These are phyloP conservation scores for Orbilia blumenaviensis DNA, from an alignment of 2,329 filamentous ascomycete genomes.

Conservation along the genomic window DNA sequence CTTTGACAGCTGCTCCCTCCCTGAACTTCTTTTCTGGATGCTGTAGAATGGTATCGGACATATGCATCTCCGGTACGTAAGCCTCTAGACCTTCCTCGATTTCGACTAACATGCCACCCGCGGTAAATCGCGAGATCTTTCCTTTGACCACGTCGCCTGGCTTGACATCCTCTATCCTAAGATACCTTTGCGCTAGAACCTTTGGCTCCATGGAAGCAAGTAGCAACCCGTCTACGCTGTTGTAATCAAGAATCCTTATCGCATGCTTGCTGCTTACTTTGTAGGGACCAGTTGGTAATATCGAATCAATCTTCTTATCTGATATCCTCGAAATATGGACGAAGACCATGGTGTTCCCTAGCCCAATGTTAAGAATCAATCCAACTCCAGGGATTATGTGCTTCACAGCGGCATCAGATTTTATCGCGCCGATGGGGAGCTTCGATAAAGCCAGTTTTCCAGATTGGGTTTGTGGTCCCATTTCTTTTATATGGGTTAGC, in stretches of 20 bases:
- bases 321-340: slow-evolving; percentile 93
- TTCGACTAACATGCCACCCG: slow-evolving; percentile 80
- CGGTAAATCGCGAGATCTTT: slow-evolving; percentile 82
- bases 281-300: slow-evolving; percentile 81
- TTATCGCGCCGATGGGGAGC: slow-evolving; percentile 76
- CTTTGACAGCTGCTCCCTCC: slow-evolving; percentile 83
- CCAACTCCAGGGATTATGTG: slow-evolving; percentile 83
- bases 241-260: slow-evolving; percentile 86
- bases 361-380: slow-evolving; percentile 77
- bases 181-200: slow-evolving; percentile 84
- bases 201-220: slow-evolving; percentile 83
- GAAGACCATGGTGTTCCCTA: slow-evolving; percentile 78
- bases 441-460: slow-evolving; percentile 63
- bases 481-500: slow-evolving; percentile 79
- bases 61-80: slow-evolving; percentile 85
- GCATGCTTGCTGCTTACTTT: slow-evolving; percentile 80
- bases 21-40: slow-evolving; percentile 97
- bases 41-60: slow-evolving; percentile 85
- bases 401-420: slow-evolving; percentile 80
- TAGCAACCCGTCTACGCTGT: slow-evolving; percentile 83
- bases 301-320: slow-evolving; percentile 84
- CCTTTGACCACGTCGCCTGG: slow-evolving; percentile 83
- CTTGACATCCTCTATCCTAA: slow-evolving; percentile 89
- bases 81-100: slow-evolving; percentile 87
- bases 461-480: slow-evolving; percentile 64